Evolutionary conservation across 176 grass and related monocot genomes (phyloP), one percentile per base, ranked within the genome.

Genomic region (Puya raimondii): DNA sequence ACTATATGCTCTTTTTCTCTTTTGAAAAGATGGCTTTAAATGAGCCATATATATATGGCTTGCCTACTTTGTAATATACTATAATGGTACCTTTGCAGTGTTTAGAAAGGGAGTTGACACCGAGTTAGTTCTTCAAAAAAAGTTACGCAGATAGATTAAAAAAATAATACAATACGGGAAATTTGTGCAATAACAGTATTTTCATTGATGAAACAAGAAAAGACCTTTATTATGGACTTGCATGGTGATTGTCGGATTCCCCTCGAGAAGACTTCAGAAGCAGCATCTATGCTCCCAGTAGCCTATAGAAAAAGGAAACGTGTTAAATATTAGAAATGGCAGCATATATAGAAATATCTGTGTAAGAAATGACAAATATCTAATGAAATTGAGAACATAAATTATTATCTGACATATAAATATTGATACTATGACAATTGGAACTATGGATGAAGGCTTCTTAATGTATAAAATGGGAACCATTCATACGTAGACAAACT

Each of bases 161-260:
- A 42, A 42, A 42, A 42, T 42, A 42, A 42, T 59, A 58, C 54
- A n/a, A 58, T 58, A 59, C 10, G 16, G 21, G n/a, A 17, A 59
- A 6, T 17, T 2, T 56, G 16, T 20, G 16, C 54, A 59, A 59
- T 9, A 59, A 59, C 20, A 17, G 54, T 16, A 59, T 17, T 20
- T 42, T 49, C 61, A 65, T n/a, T 78, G 47, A 59, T 53, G 57
- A 51, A 70, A 70, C 11, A 50, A 68, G 33, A 20, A 59, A 49
- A 20, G 49, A 96, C 92, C 89, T 96, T 82, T 76, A 96, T 72
- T 29, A 96, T 67, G 56, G 74, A 68, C 77, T 87, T 96, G 68
- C 79, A 89, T 27, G 92, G 92, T 71, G 63, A 53, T 73, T 86
- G 81, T 66, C 85, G 72, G 70, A 91, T 86, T 80, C 88, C 92